These are phyloP conservation scores for Taphrina betulina DNA, from an alignment of 1,139 yeast species.

Conservation along the genomic window DNA sequence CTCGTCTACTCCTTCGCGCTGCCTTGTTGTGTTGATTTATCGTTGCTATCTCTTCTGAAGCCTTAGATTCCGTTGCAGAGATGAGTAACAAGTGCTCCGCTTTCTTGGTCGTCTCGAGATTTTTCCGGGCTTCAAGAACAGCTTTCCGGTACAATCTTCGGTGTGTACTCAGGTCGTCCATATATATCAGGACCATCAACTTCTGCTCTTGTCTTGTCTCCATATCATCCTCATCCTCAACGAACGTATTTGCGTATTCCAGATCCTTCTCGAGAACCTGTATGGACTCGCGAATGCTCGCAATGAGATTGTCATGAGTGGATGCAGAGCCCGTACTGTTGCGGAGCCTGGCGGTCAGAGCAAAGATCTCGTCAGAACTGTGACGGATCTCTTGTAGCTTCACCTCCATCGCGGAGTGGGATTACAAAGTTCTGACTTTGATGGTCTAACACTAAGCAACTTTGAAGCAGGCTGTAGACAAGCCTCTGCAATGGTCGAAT, in stretches of 20 bases:
- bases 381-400: slow-evolving; percentile 4
- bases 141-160: slow-evolving; percentile 11
- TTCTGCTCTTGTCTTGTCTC: slow-evolving; percentile 6
- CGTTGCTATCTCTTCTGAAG: neutral
- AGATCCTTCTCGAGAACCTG: slow-evolving; percentile 15
- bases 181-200: neutral
- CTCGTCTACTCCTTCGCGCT: neutral
- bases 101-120: neutral
- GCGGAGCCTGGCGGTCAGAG: slow-evolving; percentile 5
- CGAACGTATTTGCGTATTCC: slow-evolving; percentile 4
- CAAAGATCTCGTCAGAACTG: slow-evolving; percentile 8
- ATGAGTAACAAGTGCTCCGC: neutral
- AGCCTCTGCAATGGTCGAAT: no score
- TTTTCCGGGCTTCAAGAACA: slow-evolving; percentile 7
- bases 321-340: slow-evolving; percentile 16
- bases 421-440: no score
- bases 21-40: neutral
- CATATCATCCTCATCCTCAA: slow-evolving; percentile 19
- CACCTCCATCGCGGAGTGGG: no score
- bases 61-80: neutral
- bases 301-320: slow-evolving; percentile 11
- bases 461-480: no score
- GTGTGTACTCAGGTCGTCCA: slow-evolving; percentile 16
- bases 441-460: no score
- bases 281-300: slow-evolving; percentile 21